A percentile compares a stretch with the other conserved stretches of the same genome.
Evolutionary conservation across 2,329 filamentous ascomycete species (phyloP).

Genomic region (Colletotrichum cereale): DNA sequence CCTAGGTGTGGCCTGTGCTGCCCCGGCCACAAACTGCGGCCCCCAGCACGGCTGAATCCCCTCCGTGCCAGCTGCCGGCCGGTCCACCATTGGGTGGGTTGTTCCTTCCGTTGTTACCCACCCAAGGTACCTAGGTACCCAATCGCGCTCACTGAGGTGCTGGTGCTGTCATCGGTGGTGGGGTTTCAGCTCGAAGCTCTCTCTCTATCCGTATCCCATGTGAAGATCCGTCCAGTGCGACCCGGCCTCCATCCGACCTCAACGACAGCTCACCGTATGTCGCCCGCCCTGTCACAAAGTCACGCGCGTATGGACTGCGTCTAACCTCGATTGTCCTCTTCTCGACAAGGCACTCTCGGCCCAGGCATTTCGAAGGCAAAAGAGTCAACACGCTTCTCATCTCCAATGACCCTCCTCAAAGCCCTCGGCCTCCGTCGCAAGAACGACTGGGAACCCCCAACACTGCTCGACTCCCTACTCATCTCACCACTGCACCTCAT

Average conservation of each 20-base stretch:
- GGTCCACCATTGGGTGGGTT: background rate
- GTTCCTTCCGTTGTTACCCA: background rate
- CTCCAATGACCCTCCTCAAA: slow-evolving; percentile 59
- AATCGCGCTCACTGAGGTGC: background rate
- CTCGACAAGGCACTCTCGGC: slow-evolving; percentile 3
- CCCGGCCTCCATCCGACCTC: slow-evolving; percentile 15
- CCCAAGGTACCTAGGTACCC: too few species aligned
- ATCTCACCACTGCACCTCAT: slow-evolving; percentile 76
- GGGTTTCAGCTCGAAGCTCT: slow-evolving; percentile 38
- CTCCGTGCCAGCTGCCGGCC: slow-evolving; percentile 27
- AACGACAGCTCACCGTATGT: slow-evolving; percentile 24
- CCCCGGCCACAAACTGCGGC: slow-evolving; percentile 10
- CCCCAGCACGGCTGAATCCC: slow-evolving; percentile 11
- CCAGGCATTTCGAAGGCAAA: background rate
- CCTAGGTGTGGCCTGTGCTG: slow-evolving; percentile 18
- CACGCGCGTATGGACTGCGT: slow-evolving; percentile 18
- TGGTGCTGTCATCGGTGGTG: slow-evolving; percentile 35
- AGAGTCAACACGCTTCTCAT: slow-evolving; percentile 1
- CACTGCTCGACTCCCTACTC: slow-evolving; percentile 72
- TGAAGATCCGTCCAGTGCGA: slow-evolving; percentile 27
- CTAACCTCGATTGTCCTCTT: slow-evolving; percentile 11
- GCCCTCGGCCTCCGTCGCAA: slow-evolving; percentile 62
- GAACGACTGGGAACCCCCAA: slow-evolving; percentile 62
- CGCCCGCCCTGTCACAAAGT: slow-evolving; percentile 9
- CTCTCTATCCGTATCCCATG: slow-evolving; percentile 30